These are phyloP conservation scores for Talaromyces albobiverticillius DNA, from an alignment of 2,329 filamentous ascomycete genomes.

Conservation along the genomic window DNA sequence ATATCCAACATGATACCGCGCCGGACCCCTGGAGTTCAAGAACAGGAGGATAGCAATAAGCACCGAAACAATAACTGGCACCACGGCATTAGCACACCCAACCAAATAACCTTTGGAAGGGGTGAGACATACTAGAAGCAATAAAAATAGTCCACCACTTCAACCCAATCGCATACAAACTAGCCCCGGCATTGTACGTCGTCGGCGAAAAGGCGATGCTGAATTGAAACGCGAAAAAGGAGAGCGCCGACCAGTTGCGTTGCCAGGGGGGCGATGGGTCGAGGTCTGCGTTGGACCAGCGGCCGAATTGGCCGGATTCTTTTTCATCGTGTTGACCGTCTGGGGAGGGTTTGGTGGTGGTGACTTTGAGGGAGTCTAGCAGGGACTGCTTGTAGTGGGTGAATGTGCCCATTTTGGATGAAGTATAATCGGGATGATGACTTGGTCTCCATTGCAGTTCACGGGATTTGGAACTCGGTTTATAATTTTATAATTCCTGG, in stretches of 20 bases:
- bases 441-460: no score
- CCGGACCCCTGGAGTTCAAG: conserved; percentile 7
- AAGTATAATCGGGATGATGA: not conserved
- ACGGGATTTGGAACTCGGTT: no score
- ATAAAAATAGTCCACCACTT: conserved; percentile 14
- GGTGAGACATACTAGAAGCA: conserved; percentile 1
- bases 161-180: conserved; percentile 11
- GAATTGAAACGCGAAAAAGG: conserved; percentile 13
- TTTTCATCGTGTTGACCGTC: not conserved
- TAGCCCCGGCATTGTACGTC: conserved; percentile 10
- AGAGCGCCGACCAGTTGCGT: conserved; percentile 9
- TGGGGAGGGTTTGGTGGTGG: not conserved
- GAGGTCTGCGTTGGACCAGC: conserved; percentile 14
- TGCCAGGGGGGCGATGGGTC: conserved; percentile 10
- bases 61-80: conserved; percentile 10
- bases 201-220: conserved; percentile 13
- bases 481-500: no score
- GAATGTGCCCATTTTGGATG: not conserved
- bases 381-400: not conserved
- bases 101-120: no score
- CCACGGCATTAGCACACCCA: no score
- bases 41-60: conserved; percentile 10
- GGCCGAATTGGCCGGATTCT: conserved; percentile 9
- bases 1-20: conserved; percentile 11
- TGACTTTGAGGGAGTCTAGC: conserved; percentile 5